Evolutionary conservation across 1,284 basidiomycete genomes (phyloP).

Genomic region (Puccinia horiana): DNA sequence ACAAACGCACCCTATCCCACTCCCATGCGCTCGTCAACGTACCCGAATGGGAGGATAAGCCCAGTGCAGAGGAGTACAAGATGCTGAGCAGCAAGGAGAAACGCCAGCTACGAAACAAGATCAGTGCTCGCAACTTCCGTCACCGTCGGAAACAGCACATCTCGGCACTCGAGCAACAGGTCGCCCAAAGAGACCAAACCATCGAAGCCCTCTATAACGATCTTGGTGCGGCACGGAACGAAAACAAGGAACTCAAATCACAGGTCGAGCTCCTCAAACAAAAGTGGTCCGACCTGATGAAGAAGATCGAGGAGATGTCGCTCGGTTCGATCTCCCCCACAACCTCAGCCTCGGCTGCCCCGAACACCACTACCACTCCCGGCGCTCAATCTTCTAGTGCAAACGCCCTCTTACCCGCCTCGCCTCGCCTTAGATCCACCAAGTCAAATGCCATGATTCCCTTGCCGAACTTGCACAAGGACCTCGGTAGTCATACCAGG

Average conservation of each 20-base stretch:
- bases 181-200: constrained; percentile 85
- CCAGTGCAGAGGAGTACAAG: constrained; percentile 87
- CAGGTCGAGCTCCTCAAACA: constrained; percentile 54
- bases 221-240: constrained; percentile 73
- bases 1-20: constrained; percentile 34
- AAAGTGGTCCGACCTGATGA: constrained; percentile 46
- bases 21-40: constrained; percentile 33
- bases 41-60: constrained; percentile 56
- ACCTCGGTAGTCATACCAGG: constrained; percentile 35
- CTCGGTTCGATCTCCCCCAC: constrained; percentile 13
- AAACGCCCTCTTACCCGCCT: constrained; percentile 18
- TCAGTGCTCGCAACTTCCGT: constrained; percentile 89
- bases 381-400: neutral
- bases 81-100: constrained; percentile 96
- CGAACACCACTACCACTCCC: neutral
- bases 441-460: constrained; percentile 8
- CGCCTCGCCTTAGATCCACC: constrained; percentile 26
- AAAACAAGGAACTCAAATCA: constrained; percentile 74
- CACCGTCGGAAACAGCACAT: constrained; percentile 94
- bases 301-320: constrained; percentile 46
- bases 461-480: constrained; percentile 45
- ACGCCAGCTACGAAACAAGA: constrained; percentile 93
- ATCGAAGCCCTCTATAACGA: constrained; percentile 85
- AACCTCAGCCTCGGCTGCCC: neutral
- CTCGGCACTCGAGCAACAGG: constrained; percentile 85